A percentile compares a stretch with the other conserved stretches of the same genome.
Conservation (phyloP, 2,329 filamentous ascomycete genomes). For the Coniochaeta ligniaria region DNA sequence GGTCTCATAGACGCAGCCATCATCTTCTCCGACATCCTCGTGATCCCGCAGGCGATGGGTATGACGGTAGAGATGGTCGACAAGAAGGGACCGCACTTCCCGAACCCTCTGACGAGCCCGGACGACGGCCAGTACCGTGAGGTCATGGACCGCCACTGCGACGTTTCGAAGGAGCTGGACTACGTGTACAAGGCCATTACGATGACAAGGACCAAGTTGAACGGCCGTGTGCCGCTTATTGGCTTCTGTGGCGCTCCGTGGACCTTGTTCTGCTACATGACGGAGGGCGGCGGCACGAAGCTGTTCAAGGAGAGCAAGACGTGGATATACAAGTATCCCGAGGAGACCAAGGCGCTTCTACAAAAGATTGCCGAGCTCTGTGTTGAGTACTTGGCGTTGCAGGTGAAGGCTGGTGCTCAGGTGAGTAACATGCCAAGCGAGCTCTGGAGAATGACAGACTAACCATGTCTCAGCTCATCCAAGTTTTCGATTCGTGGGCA, state of each 20-base stretch:
- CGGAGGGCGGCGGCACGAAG: constrained; percentile 94
- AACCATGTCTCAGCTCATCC: constrained; percentile 57
- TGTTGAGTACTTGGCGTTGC: constrained; percentile 86
- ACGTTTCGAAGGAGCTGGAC: constrained; percentile 75
- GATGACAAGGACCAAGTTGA: constrained; percentile 78
- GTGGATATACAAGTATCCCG: constrained; percentile 87
- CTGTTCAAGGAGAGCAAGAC: constrained; percentile 91
- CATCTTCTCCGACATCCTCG: constrained; percentile 97
- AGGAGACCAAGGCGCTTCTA: constrained; percentile 72
- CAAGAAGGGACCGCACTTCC: constrained; percentile 94
- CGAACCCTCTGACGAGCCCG: constrained; percentile 71
- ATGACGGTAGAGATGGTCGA: constrained; percentile 99
- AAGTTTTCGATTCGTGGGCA: constrained; percentile 98
- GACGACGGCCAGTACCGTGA: constrained; percentile 75
- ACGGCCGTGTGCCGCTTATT: constrained; percentile 83
- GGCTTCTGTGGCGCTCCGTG: constrained; percentile 96
- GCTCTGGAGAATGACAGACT: constrained; percentile 2
- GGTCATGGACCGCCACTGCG: constrained; percentile 70
- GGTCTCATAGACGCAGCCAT: constrained; percentile 94
- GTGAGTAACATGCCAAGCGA: constrained; percentile 29
- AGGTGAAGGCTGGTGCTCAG: constrained; percentile 91
- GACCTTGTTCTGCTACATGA: constrained; percentile 98
- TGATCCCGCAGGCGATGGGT: constrained; percentile 95
- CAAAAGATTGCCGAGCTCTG: constrained; percentile 92
- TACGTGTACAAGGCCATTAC: constrained; percentile 97